Evolutionary conservation across 192 early-diverging fungal genomes (phyloP), one percentile per base, ranked within the genome.

Genomic region (Entomortierella beljakovae): DNA sequence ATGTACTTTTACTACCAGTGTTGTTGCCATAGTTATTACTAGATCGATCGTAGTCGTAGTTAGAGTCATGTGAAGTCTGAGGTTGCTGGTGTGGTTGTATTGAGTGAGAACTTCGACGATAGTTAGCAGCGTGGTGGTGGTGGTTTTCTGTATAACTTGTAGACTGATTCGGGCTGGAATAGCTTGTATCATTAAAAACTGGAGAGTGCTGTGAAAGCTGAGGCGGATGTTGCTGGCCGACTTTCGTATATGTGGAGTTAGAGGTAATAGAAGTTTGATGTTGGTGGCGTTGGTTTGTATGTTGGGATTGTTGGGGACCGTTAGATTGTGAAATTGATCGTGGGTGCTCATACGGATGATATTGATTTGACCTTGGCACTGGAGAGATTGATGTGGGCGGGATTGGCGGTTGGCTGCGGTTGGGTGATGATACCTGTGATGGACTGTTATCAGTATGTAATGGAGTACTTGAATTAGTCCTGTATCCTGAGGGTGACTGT

Each of bases 311-410:
- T 29, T 62, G 60, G n/a, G 32, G 60, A 15, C 40, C 37, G 2
- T 28, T 28, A 33, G 26, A 22, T 29, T 23, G 50, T 18, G 25
- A 11, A 23, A 50, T 0, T 16, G 51, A 50, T 25, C 49, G 50
- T 10, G 61, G 10, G n/a, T 64, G 48, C 35, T 64, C 61, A 37
- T 53, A 64, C 4, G 61, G 23, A 26, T 53, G 61, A 43, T 64
- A 64, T 42, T 64, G 61, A 53, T 23, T 10, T 43, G 38, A 23
- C 18, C 61, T n/a, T 3, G 61, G 38, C 11, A 29, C 50, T 33
- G 61, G 23, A 8, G 61, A 25, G 0, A 33, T 10, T 6, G 61
- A 31, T 35, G 61, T 51, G 37, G 50, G 61, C 50, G 51, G 61
- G 28, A 64, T 6, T 4, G 28, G 32, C 4, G 50, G 61, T 38